Base-by-base conservation (phyloP, 768 basidiomycete genomes). In the Auriscalpium vulgare region DNA sequence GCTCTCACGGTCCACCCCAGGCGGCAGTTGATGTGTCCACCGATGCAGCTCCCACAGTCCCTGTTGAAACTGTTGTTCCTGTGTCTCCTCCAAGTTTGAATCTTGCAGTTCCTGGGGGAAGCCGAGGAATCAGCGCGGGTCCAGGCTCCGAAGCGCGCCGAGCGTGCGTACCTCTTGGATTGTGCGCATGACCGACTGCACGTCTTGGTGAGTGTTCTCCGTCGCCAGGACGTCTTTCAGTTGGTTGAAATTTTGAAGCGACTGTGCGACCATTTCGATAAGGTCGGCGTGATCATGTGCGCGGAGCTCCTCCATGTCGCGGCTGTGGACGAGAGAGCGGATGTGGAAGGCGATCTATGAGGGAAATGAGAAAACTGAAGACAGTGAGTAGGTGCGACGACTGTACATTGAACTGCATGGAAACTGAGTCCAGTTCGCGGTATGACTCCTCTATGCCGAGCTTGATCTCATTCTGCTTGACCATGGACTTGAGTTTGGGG, bases 391-490 rank as follows among this genome's bases (percentile, higher is more conserved):
- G 23, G 1, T 19, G 2, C 14, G 21, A 34, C 10, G 8, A 34
- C 59, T 29, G 38, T 37, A 62, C 61, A 13, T 62, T 61, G 43
- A 62, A 62, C 21, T 16, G 48, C 35, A 46, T 23, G 8, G 55
- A 51, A 29, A 55, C 57, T 7, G 50, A 8, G 1, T 57, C 49
- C 35, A 62, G 16, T 56, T 62, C 61, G 49, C 19, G 55, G 10
- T 62, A 61, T n/a, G 58, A 60, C 14, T 52, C 43, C 13, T 62
- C 61, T 8, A 62, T 52, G 8, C 50, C 61, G 10, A 43, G 4
- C 19, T 17, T 61, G 50, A 62, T 62, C 35, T 60, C 59, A 1
- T 54, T 55, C 44, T 62, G 61, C 36, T 60, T 50, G 4, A 61
- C 46, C 17, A 62, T 53, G 8, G 58, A 54, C 55, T 21, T 45